Conservation (phyloP, 2,329 filamentous ascomycete genomes). For the Lachnellula hyalina region DNA sequence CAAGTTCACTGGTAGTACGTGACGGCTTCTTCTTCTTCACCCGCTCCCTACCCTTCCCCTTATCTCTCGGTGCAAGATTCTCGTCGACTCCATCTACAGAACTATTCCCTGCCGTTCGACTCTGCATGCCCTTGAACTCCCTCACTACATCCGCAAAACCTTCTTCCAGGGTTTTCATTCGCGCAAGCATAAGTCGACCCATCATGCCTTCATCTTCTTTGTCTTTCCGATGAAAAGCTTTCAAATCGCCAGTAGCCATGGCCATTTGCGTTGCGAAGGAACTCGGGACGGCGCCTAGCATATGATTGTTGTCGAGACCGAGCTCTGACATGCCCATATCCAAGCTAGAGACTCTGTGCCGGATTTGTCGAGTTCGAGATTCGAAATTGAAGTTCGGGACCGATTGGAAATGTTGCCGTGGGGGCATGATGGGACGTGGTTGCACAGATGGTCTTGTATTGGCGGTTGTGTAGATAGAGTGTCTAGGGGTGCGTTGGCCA, state of each 20-base stretch:
- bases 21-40: conserved; percentile 3
- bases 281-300: conserved; percentile 60
- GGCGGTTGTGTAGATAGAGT: conserved; percentile 33
- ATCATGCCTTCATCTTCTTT: conserved; percentile 63
- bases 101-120: conserved; percentile 26
- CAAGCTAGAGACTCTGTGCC: conserved; percentile 51
- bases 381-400: conserved; percentile 43
- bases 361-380: conserved; percentile 15
- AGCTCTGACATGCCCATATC: conserved; percentile 67
- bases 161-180: conserved; percentile 91
- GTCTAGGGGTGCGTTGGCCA: conserved; percentile 21
- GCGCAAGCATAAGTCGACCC: conserved; percentile 72
- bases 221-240: conserved; percentile 36
- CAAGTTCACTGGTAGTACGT: conserved; percentile 17
- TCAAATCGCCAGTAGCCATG: conserved; percentile 60
- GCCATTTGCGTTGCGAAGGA: conserved; percentile 81
- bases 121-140: conserved; percentile 49
- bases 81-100: conserved; percentile 15
- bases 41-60: conserved; percentile 14
- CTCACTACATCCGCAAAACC: conserved; percentile 81
- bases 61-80: conserved; percentile 4
- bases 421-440: conserved; percentile 52
- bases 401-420: conserved; percentile 48
- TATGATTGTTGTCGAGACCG: conserved; percentile 58
- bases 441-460: conserved; percentile 31